These are phyloP conservation scores for Neoconidiobolus thromboides DNA, from an alignment of 371 early-diverging fungal species.

Conservation along the genomic window DNA sequence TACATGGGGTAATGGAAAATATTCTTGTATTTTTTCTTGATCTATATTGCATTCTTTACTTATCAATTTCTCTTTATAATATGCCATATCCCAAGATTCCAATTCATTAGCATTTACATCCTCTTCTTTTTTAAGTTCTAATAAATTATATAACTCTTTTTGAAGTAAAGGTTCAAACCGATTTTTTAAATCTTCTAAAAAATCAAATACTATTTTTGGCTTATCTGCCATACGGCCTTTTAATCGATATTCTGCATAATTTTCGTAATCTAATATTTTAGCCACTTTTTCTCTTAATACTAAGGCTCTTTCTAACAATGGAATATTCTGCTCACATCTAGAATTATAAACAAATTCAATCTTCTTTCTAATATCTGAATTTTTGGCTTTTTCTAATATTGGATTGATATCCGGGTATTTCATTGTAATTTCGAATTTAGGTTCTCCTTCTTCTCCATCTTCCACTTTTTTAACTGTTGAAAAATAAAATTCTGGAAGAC, in stretches of 20 bases:
- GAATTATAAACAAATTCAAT: constrained; percentile 27
- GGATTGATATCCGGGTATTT: constrained; percentile 36
- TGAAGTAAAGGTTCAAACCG: constrained; percentile 34
- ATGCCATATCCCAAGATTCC: constrained; percentile 11
- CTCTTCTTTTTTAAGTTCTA: constrained; percentile 46
- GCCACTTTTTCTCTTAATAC: not conserved
- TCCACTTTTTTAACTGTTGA: constrained; percentile 15
- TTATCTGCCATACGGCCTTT: not conserved
- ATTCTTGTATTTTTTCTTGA: constrained; percentile 20
- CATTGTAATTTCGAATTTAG: constrained; percentile 47
- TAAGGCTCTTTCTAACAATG: constrained; percentile 17
- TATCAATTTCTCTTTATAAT: constrained; percentile 45
- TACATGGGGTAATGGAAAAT: not conserved
- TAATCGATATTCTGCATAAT: not conserved
- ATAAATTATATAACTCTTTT: constrained; percentile 32
- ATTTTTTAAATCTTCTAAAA: constrained; percentile 37
- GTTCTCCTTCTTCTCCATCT: constrained; percentile 17
- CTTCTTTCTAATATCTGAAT: constrained; percentile 32
- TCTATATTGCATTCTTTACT: constrained; percentile 51
- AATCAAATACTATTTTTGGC: constrained; percentile 9
- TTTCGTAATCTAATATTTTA: not conserved
- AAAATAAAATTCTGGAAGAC: constrained; percentile 46
- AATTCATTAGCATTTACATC: constrained; percentile 2
- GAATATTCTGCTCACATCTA: constrained; percentile 38
- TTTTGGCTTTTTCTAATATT: constrained; percentile 33